phyloP scores from a whole-genome alignment of 768 basidiomycete genomes.

The Termitomyces sp. region DNA sequence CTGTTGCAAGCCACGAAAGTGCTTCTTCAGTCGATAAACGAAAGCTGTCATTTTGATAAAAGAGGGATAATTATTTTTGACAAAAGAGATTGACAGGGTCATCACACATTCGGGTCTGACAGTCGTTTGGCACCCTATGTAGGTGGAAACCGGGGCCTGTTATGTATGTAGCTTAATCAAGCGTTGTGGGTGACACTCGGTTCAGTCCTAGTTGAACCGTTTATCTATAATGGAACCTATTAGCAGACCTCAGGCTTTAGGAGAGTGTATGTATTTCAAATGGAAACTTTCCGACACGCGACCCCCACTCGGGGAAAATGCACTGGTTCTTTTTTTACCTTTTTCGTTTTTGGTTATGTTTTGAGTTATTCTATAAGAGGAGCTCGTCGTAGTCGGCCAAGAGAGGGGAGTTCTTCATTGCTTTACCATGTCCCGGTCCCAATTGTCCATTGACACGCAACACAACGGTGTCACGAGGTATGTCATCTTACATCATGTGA shows the following conservation, averaged over 20 bases:
- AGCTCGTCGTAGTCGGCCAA: background rate
- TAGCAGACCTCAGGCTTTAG: background rate
- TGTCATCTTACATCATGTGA: slow-evolving; percentile 12
- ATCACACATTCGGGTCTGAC: no score
- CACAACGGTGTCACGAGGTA: slow-evolving; percentile 6
- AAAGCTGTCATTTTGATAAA: no score
- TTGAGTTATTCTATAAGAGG: background rate
- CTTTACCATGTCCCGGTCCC: slow-evolving; percentile 3
- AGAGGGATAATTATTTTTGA: no score
- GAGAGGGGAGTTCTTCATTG: background rate
- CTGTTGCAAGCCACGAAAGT: background rate
- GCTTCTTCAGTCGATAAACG: no score
- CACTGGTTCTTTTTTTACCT: background rate
- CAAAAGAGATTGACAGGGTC: background rate
- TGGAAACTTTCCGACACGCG: background rate
- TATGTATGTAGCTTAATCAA: no score
- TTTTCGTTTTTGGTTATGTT: background rate
- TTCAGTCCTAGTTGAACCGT: no score
- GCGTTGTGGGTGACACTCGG: no score
- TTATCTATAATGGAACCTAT: background rate
- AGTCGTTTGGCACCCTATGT: no score
- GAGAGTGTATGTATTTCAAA: background rate
- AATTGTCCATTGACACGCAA: background rate
- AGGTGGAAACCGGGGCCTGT: no score
- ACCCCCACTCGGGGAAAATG: background rate